Base-by-base conservation (phyloP, 2,329 filamentous ascomycete genomes). In the Fusarium veterinarium region DNA sequence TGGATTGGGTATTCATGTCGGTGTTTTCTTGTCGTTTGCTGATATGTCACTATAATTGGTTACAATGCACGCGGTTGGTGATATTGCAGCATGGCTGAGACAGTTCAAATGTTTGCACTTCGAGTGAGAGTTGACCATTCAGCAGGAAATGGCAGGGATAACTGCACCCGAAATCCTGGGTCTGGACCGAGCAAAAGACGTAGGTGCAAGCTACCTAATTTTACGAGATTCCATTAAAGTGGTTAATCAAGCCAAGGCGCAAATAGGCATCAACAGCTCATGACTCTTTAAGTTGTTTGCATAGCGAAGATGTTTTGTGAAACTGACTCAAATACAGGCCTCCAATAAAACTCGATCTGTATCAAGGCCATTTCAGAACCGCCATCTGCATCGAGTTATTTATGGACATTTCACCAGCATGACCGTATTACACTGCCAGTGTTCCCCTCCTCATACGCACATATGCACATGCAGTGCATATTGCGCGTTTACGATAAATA, bases 401-500 rank as follows among this genome's bases (percentile, higher is more conserved):
- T 55, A 48, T 57, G 40, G 40, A 25, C 23, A 25, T 8, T 23
- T 16, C 10, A 14, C 42, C 31, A 35, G 40, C 40, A 57, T 57
- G 40, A 33, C 30, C 55, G 23, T 37, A n/a, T 20, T 38, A 16
- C 56, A 59, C 51, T 35, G 25, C 45, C 38, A 53, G 49, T 38
- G 49, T 17, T 53, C 19, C 49, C 37, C 25, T 25, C 33, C 49
- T 57, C 20, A 19, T 28, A 42, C 44, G n/a, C 20, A 40, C 45
- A 42, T 53, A 37, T 56, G 49, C 53, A 46, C 23, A 28, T 57
- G 55, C 55, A 28, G 55, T n/a, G 55, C 30, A 48, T 14, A 38
- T 40, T 52, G 46, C 46, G 40, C 40, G 30, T 66, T 45, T 38
- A 42, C 64, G 58, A 69, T 48, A 44, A 48, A 48, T 25, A 31